Base-by-base conservation (phyloP, 192 early-diverging fungal species). In the Linderina pennispora region DNA sequence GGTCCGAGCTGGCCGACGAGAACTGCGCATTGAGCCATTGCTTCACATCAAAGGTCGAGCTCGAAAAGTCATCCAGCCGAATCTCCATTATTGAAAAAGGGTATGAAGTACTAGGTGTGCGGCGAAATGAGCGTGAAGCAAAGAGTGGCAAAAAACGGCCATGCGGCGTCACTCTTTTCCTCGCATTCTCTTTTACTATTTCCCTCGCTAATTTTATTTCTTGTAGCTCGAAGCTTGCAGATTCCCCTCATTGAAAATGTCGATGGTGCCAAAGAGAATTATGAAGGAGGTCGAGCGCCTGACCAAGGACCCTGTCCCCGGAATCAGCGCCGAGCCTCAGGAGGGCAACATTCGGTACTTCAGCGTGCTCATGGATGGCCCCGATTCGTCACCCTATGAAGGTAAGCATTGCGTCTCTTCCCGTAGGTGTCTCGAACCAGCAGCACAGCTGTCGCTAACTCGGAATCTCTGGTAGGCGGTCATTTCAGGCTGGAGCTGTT, bases 301-400 rank as follows among this genome's bases (percentile, higher is more conserved):
- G 48, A 71, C 89, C 44, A 83, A 82, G 49, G 96, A 98, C 55
- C 93, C 96, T 13, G 91, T 85, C 31, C 96, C 96, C 11, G 96
- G 92, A 25, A 97, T 98, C 51, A 78, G 70, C 23, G 96, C 92
- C 15, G 78, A 62, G 14, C 85, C 90, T 33, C 88, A 93, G 45
- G 92, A 95, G 26, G 89, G 89, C 55, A 98, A 97, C 61, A 79
- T 98, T 53, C 88, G 96, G 36, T 95, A 98, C 67, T 98, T 98
- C 78, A 86, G 92, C 74, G 96, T 96, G 36, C 70, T 86, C 35
- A 94, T 98, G 55, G 77, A 82, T 18, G 96, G 96, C 20, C 96
- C 96, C 15, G 57, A 67, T 20, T 82, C 86, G 62, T 95, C 91
- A 15, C 93, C 96, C n/a, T 98, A 92, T 70, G 87, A 91, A 84